A percentile compares a stretch with the other conserved stretches of the same genome.
phyloP scores from a whole-genome alignment of 177 flowering plant species.

The Vitis hybrid region DNA sequence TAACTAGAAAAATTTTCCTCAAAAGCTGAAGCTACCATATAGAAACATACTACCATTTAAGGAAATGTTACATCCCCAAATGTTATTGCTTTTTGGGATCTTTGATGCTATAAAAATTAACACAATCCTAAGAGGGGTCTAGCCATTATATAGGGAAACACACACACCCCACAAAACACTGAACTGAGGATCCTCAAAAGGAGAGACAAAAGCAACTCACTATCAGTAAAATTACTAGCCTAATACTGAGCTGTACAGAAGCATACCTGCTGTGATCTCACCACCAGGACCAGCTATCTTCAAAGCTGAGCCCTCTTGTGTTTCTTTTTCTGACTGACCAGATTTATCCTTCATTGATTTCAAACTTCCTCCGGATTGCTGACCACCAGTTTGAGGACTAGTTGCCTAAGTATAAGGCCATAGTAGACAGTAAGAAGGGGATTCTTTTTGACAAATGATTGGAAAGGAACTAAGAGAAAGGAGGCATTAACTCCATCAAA shows the following conservation, averaged over 20 bases:
- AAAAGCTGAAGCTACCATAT: no score
- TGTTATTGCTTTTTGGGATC: no score
- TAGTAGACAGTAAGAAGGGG: background rate
- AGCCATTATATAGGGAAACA: no score
- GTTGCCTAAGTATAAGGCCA: constrained; percentile 50
- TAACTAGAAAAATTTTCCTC: no score
- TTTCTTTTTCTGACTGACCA: constrained; percentile 64
- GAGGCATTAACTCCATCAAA: background rate
- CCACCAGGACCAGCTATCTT: constrained; percentile 86
- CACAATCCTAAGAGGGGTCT: no score
- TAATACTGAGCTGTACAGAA: background rate
- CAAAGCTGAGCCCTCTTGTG: constrained; percentile 63
- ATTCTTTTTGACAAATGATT: background rate
- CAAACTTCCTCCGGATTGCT: constrained; percentile 61
- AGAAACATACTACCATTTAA: no score
- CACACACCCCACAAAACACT: no score
- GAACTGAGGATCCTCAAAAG: no score
- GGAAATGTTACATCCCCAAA: no score
- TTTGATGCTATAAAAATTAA: no score
- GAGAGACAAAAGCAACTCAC: no score
- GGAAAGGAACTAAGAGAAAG: background rate
- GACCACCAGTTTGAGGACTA: constrained; percentile 80
- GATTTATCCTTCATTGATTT: constrained; percentile 85
- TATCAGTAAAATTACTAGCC: background rate
- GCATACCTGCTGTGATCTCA: constrained; percentile 88